These are phyloP conservation scores for Clarkia xantiana DNA, from an alignment of 345 rosid species.

Conservation along the genomic window DNA sequence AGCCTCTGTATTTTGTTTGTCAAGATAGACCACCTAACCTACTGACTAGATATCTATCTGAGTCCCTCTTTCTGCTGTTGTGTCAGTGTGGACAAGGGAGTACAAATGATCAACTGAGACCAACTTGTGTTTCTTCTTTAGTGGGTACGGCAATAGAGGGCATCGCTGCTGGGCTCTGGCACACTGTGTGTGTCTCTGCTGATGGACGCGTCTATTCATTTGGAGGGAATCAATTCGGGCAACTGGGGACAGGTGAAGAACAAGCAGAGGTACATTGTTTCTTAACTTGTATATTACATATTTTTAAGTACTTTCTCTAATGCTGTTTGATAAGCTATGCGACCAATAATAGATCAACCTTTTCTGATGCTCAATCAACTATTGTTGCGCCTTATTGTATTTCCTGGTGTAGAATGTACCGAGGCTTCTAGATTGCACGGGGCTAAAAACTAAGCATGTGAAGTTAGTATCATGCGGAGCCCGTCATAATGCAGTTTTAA, in stretches of 20 bases:
- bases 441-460: constrained; percentile 37
- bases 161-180: constrained; percentile 77
- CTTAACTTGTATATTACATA: no score
- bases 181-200: constrained; percentile 49
- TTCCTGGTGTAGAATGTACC: constrained; percentile 33
- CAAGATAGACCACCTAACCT: no score
- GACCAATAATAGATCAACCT: background rate
- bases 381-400: background rate
- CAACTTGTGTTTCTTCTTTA: constrained; percentile 44
- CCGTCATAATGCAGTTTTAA: constrained; percentile 48
- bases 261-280: constrained; percentile 43
- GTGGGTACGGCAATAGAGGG: constrained; percentile 28
- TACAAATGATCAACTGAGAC: constrained; percentile 56
- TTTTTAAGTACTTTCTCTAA: no score
- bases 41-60: background rate
- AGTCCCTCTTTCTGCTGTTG: background rate
- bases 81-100: constrained; percentile 74
- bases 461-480: constrained; percentile 66
- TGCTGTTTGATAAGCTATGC: background rate
- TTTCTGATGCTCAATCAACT: background rate
- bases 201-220: constrained; percentile 55
- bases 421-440: constrained; percentile 44
- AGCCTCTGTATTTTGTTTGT: no score
- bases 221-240: constrained; percentile 92
- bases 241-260: constrained; percentile 67